These are phyloP conservation scores for Podila horticola DNA, from an alignment of 192 early-diverging fungal species.

Conservation along the genomic window DNA sequence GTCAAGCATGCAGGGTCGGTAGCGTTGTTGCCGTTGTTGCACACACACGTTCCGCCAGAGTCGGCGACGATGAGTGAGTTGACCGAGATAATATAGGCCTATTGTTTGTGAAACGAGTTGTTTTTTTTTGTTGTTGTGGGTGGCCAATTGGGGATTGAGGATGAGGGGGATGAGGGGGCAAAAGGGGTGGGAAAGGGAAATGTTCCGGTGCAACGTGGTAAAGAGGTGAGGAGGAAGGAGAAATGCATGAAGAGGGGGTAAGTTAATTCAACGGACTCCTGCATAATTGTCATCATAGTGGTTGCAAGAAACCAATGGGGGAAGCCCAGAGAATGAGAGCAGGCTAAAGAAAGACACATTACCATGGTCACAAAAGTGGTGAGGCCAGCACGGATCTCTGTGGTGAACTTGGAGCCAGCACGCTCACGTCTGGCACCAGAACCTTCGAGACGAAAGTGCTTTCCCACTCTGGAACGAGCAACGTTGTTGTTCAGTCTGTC, in stretches of 20 bases:
- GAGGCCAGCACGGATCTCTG: conserved; percentile 74
- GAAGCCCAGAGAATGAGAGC: background rate
- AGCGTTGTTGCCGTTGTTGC: conserved; percentile 40
- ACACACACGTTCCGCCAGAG: conserved; percentile 78
- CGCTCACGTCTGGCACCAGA: conserved; percentile 58
- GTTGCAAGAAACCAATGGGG: background rate
- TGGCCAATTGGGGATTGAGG: background rate
- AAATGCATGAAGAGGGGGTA: no score
- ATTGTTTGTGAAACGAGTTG: background rate
- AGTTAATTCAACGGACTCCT: no score
- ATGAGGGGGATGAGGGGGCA: background rate
- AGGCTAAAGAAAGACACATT: background rate
- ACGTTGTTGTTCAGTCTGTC: conserved; percentile 39
- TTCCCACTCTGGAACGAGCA: conserved; percentile 63
- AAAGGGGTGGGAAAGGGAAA: no score
- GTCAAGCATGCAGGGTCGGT: conserved; percentile 61
- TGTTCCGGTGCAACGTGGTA: no score
- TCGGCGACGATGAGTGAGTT: conserved; percentile 80
- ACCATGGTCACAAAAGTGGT: conserved; percentile 78
- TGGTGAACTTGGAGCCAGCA: conserved; percentile 69
- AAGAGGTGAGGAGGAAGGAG: no score
- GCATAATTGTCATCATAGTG: background rate
- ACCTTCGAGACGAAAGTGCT: conserved; percentile 64
- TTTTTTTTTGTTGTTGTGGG: background rate
- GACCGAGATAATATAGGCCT: conserved; percentile 72